Evolutionary conservation across 805 yeast species (phyloP), one percentile per base, ranked within the genome.

Genomic region (Lipomyces japonicus): DNA sequence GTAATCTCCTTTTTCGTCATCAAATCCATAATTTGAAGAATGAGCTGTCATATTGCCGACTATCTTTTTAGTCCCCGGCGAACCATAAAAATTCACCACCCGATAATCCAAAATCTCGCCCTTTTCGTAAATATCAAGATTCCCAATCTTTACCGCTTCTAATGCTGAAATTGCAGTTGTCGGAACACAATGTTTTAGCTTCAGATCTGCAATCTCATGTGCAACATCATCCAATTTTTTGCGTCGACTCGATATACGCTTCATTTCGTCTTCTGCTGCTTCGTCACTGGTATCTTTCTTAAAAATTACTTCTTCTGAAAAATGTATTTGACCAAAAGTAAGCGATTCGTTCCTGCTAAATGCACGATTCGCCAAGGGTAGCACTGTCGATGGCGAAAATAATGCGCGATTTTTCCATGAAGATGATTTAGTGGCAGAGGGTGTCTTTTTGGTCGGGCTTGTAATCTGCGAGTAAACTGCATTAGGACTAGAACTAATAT

Each of bases 1-100:
- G 60, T 84, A 82, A 61, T 86, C 84, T 2, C 86, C 84, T 10
- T 76, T 68, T 9, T 65, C 64, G 62, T 86, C 93, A 63, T 86
- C 95, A 65, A 82, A 85, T 0, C 89, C 90, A 68, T 78, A 80
- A 65, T 82, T 82, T 23, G 51, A 43, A 19, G 63, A 50, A 16
- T 39, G 32, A 19, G 62, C 59, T 2, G 59, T 50, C 16, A 56
- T 37, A 35, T 63, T 59, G 19, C 61, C 62, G 18, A 45, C 39
- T 30, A 57, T 42, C 51, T 59, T 64, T 14, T 38, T 46, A 21
- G 42, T 40, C n/a, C 51, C 61, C 10, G 56, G 53, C n/a, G 42
- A 42, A 22, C 86, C 84, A 3, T 77, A 63, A 58, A 73, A 82
- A 60, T 75, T 82, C 0, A 82, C 64, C 26, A 73, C 69, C 14